These are phyloP conservation scores for Plasmodium relictum DNA, from an alignment of 169 alveolate species.

Conservation along the genomic window DNA sequence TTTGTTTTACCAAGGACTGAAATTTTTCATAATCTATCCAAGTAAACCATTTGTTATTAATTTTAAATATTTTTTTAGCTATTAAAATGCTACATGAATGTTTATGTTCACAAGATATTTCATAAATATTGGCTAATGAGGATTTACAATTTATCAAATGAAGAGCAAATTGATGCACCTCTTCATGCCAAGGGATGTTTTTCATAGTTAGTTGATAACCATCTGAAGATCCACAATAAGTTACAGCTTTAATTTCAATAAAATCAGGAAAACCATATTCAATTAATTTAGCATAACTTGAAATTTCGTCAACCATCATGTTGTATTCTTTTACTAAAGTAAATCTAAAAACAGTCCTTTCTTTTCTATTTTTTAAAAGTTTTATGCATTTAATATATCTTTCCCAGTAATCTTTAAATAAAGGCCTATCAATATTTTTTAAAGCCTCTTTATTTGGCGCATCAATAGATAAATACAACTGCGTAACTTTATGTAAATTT, in stretches of 20 bases:
- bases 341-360: conserved; percentile 89
- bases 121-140: conserved; percentile 81
- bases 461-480: conserved; percentile 87
- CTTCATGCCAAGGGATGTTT: conserved; percentile 91
- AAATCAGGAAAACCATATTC: conserved; percentile 89
- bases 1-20: conserved; percentile 84
- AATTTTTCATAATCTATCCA: conserved; percentile 91
- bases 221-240: conserved; percentile 91
- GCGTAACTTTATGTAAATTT: conserved; percentile 88
- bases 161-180: conserved; percentile 78
- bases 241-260: conserved; percentile 92
- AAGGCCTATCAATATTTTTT: conserved; percentile 89
- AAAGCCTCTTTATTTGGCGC: conserved; percentile 86
- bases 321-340: conserved; percentile 88
- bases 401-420: conserved; percentile 91
- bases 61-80: conserved; percentile 84
- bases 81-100: conserved; percentile 89
- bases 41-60: conserved; percentile 91
- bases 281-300: conserved; percentile 87
- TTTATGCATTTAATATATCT: conserved; percentile 87
- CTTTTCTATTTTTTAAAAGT: conserved; percentile 83
- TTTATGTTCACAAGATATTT: conserved; percentile 91
- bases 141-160: conserved; percentile 75
- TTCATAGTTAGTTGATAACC: conserved; percentile 88
- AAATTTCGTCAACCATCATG: conserved; percentile 81